Conservation (phyloP, 2,329 filamentous ascomycete genomes). For the Aspergillus sclerotialis region DNA sequence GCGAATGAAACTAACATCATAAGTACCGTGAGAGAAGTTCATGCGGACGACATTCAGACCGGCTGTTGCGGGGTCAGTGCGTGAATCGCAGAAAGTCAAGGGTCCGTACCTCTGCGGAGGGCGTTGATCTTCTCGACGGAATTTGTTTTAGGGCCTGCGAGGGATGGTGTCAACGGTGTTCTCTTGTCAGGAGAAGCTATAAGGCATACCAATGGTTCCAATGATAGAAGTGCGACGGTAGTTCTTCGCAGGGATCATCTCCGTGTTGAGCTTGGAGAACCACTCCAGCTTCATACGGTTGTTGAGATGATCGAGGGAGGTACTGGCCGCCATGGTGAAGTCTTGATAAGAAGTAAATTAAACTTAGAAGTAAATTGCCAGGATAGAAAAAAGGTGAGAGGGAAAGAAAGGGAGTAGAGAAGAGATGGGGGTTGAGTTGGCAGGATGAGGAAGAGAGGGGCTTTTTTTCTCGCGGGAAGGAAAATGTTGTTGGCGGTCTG, state of each 20-base stretch:
- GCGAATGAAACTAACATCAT: slow-evolving; percentile 50
- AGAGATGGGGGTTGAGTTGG: slow-evolving; percentile 8
- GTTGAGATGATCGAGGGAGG: slow-evolving; percentile 78
- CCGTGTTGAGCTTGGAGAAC: slow-evolving; percentile 77
- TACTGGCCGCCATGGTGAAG: slow-evolving; percentile 59
- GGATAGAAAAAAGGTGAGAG: slow-evolving; percentile 4
- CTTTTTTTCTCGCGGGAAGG: slow-evolving; percentile 19
- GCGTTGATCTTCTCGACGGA: slow-evolving; percentile 94
- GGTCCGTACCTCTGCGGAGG: slow-evolving; percentile 59
- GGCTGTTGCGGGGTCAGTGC: slow-evolving; percentile 37
- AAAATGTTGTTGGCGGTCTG: slow-evolving; percentile 29
- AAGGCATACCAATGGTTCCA: slow-evolving; percentile 79
- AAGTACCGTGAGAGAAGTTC: slow-evolving; percentile 96
- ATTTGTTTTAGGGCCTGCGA: slow-evolving; percentile 86
- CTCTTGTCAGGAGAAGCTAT: slow-evolving; percentile 2
- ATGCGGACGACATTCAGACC: slow-evolving; percentile 98
- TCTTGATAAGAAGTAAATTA: slow-evolving; percentile 4
- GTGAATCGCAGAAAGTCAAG: slow-evolving; percentile 3
- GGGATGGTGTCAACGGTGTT: neutral
- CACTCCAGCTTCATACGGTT: slow-evolving; percentile 66
- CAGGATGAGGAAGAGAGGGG: slow-evolving; percentile 10
- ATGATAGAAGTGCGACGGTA: slow-evolving; percentile 97
- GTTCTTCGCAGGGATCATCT: slow-evolving; percentile 77
- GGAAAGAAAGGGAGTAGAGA: slow-evolving; percentile 4
- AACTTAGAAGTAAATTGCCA: slow-evolving; percentile 3